These are phyloP conservation scores for Metschnikowia lunata DNA, from an alignment of 805 yeast species.

Conservation along the genomic window DNA sequence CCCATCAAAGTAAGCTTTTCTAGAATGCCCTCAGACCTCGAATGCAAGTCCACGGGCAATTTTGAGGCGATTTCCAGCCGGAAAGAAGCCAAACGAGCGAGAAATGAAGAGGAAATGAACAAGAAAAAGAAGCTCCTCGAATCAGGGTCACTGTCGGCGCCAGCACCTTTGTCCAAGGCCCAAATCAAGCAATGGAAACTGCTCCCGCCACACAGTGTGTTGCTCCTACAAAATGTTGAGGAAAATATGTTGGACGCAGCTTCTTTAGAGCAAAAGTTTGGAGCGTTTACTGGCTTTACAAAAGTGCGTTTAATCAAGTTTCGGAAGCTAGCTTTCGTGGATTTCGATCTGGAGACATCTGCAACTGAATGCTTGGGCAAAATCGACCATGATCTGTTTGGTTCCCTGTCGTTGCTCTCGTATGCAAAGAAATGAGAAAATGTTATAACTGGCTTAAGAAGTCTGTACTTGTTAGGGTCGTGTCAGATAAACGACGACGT, in stretches of 20 bases:
- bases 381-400: slow-evolving; percentile 17
- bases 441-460: too few species aligned
- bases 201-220: slow-evolving; percentile 64
- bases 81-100: slow-evolving; percentile 20
- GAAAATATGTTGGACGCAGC: slow-evolving; percentile 22
- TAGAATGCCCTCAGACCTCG: slow-evolving; percentile 41
- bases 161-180: slow-evolving; percentile 9
- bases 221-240: slow-evolving; percentile 67
- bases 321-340: slow-evolving; percentile 74
- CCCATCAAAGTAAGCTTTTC: slow-evolving; percentile 45
- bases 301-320: slow-evolving; percentile 64
- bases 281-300: slow-evolving; percentile 52
- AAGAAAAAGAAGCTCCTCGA: slow-evolving; percentile 1
- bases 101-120: slow-evolving; percentile 17
- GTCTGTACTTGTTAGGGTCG: too few species aligned
- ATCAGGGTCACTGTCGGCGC: neutral
- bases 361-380: slow-evolving; percentile 39
- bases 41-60: slow-evolving; percentile 10
- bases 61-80: slow-evolving; percentile 12
- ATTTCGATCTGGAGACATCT: slow-evolving; percentile 53
- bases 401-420: slow-evolving; percentile 23
- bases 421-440: slow-evolving; percentile 31
- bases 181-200: slow-evolving; percentile 15
- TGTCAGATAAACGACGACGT: too few species aligned
- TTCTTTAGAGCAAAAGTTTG: slow-evolving; percentile 45